Conservation (phyloP, 2,329 filamentous ascomycete genomes). For the Fusarium sp. region DNA sequence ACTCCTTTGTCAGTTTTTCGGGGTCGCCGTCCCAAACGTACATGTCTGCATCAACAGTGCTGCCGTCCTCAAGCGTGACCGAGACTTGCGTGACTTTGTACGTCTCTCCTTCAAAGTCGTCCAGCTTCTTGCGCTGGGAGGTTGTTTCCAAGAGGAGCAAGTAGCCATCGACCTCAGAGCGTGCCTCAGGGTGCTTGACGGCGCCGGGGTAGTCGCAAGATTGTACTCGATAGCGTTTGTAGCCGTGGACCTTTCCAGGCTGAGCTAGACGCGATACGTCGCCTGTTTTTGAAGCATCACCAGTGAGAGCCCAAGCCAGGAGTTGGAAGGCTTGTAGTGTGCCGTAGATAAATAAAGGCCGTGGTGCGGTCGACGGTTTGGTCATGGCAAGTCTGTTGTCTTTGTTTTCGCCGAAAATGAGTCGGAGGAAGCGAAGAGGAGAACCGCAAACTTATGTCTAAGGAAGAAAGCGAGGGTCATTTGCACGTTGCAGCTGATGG, state of each 20-base stretch:
- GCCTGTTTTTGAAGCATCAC: constrained; percentile 38
- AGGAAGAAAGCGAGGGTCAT: too few species aligned
- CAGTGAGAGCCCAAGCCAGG: constrained; percentile 46
- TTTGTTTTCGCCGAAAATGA: background rate
- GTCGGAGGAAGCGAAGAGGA: too few species aligned
- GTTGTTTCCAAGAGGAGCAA: constrained; percentile 38
- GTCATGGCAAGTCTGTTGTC: background rate
- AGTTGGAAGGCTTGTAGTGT: constrained; percentile 46
- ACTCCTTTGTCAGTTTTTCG: constrained; percentile 21
- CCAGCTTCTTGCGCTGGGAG: constrained; percentile 48
- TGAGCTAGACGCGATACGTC: background rate
- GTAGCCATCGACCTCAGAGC: constrained; percentile 42
- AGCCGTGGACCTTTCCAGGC: constrained; percentile 31
- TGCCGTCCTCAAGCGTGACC: constrained; percentile 17
- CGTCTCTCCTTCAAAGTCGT: constrained; percentile 49
- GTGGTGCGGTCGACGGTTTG: background rate
- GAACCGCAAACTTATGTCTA: too few species aligned
- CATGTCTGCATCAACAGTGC: constrained; percentile 45
- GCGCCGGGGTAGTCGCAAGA: constrained; percentile 45
- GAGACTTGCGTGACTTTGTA: constrained; percentile 33
- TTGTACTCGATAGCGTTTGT: constrained; percentile 17
- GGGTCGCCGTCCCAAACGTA: constrained; percentile 47
- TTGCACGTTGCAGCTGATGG: too few species aligned
- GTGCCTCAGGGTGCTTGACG: constrained; percentile 2
- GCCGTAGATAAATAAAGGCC: constrained; percentile 48